phyloP scores from a whole-genome alignment of 169 alveolate genomes.

The Perkinsus marinus region DNA sequence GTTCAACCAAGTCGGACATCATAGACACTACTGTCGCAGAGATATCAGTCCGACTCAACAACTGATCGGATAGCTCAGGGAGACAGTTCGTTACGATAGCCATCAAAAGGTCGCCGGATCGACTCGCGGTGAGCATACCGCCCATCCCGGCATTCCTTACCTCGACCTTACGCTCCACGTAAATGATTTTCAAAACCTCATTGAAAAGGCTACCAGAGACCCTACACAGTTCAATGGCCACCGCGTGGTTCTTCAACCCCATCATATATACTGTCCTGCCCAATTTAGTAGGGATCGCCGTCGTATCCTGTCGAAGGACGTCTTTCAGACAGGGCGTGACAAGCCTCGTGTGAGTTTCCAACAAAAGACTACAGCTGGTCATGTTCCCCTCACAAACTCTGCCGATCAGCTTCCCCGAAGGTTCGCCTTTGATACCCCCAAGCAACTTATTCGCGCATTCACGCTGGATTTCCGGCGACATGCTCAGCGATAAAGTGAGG shows the following conservation, averaged over 20 bases:
- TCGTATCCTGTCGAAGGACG: neutral
- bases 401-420: neutral
- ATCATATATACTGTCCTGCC: neutral
- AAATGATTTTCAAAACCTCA: neutral
- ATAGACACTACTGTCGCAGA: neutral
- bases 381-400: neutral
- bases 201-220: neutral
- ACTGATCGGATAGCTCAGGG: neutral
- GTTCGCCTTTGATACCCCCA: neutral
- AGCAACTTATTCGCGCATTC: neutral
- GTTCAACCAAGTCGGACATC: neutral
- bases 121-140: neutral
- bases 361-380: neutral
- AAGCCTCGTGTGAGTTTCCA: neutral
- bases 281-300: neutral
- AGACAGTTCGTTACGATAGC: neutral
- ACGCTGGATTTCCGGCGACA: neutral
- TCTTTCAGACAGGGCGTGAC: neutral
- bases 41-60: neutral
- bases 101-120: neutral
- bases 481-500: neutral
- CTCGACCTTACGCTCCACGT: too few relatives aligned
- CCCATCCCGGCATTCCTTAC: too few relatives aligned
- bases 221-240: neutral
- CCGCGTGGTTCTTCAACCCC: neutral